Percentiles rank a stretch among this genome's conserved stretches.
Conservation (phyloP, 805 yeast species). For the Kodamaea neixiangensis region DNA sequence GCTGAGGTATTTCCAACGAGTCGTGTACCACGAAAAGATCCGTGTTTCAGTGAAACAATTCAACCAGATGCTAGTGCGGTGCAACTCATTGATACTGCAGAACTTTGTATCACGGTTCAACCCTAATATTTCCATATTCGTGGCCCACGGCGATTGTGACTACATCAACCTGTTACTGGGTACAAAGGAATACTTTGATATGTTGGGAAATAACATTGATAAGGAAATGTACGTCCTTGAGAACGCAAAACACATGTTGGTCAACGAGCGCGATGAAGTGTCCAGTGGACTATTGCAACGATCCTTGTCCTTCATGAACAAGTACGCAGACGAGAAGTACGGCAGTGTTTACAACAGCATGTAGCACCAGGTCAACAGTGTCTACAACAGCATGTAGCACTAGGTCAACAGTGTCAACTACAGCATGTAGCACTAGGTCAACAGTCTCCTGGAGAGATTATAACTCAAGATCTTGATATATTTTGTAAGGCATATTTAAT, state of each 20-base stretch:
- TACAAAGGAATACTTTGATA: conserved; percentile 1
- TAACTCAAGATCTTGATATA: neutral
- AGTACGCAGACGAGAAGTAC: conserved; percentile 9
- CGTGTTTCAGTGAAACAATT: conserved; percentile 9
- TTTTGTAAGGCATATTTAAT: neutral
- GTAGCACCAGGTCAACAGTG: too few species aligned
- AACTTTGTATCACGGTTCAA: conserved; percentile 7
- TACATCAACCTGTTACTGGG: conserved; percentile 4
- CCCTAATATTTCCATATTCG: conserved; percentile 9
- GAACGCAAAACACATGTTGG: conserved; percentile 11
- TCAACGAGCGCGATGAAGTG: conserved; percentile 3
- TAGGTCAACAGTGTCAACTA: conserved; percentile 7
- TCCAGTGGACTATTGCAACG: conserved; percentile 2
- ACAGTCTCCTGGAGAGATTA: neutral
- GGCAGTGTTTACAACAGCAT: conserved; percentile 9
- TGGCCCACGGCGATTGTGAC: conserved; percentile 9
- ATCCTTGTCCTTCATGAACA: conserved; percentile 8
- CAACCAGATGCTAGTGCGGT: conserved; percentile 10
- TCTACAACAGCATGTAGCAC: conserved; percentile 6
- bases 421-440: conserved; percentile 4
- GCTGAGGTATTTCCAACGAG: conserved; percentile 5
- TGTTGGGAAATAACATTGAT: conserved; percentile 8
- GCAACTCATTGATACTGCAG: conserved; percentile 8
- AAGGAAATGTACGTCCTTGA: conserved; percentile 8
- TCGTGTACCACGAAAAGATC: conserved; percentile 7